Percentiles rank a stretch among this genome's conserved stretches.
These are phyloP conservation scores for Quercus dentata DNA, from an alignment of 306 rosid genomes.

Conservation along the genomic window DNA sequence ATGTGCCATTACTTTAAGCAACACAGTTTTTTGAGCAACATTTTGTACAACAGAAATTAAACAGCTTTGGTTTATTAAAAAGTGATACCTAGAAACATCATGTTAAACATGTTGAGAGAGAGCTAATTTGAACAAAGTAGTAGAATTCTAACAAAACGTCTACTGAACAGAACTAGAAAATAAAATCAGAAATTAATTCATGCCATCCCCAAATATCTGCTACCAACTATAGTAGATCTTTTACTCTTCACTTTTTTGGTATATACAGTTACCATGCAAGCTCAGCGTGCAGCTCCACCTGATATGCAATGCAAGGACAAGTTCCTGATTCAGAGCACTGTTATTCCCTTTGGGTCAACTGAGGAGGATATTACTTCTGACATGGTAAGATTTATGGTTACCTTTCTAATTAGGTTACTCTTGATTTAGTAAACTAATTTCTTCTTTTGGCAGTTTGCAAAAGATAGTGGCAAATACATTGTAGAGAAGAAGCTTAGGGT, in stretches of 20 bases:
- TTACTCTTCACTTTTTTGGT: conserved; percentile 26
- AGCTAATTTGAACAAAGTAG: background rate
- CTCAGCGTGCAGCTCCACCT: conserved; percentile 68
- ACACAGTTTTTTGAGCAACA: background rate
- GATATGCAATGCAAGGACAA: conserved; percentile 89
- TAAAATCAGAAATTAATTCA: background rate
- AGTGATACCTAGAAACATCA: background rate
- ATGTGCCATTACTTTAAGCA: background rate
- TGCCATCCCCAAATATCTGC: background rate
- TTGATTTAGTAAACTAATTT: conserved; percentile 13
- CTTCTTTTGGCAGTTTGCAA: conserved; percentile 56
- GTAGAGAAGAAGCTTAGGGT: conserved; percentile 88
- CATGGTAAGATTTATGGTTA: conserved; percentile 40
- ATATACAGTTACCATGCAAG: conserved; percentile 88
- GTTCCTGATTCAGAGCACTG: conserved; percentile 74
- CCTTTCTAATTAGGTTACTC: conserved; percentile 7
- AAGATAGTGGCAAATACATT: conserved; percentile 56
- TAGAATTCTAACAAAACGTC: background rate
- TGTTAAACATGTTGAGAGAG: background rate
- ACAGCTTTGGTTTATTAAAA: background rate
- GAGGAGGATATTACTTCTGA: conserved; percentile 70
- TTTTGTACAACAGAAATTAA: background rate
- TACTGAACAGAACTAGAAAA: background rate
- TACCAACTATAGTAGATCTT: background rate
- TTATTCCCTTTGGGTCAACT: conserved; percentile 57